These are phyloP conservation scores for Melampsora larici-populina DNA, from an alignment of 1,284 basidiomycete species.

Conservation along the genomic window DNA sequence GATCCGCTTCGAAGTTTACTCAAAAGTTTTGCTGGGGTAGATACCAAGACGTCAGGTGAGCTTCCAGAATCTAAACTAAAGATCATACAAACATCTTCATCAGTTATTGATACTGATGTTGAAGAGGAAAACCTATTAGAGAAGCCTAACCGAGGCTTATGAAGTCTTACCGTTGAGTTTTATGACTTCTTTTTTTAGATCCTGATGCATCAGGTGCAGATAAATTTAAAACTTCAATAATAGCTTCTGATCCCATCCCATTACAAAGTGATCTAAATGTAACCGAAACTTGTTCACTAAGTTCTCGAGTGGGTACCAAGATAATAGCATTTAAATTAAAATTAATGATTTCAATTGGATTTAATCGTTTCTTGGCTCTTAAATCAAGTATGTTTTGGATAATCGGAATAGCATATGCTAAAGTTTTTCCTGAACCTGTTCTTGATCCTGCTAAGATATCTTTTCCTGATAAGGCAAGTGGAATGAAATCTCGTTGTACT, in stretches of 20 bases:
- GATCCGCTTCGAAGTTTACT: conserved; percentile 74
- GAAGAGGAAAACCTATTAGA: neutral
- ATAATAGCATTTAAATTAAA: conserved; percentile 63
- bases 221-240: conserved; percentile 73
- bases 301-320: conserved; percentile 88
- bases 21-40: conserved; percentile 82
- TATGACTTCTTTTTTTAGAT: conserved; percentile 47
- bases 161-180: conserved; percentile 59
- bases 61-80: conserved; percentile 69
- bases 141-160: conserved; percentile 69
- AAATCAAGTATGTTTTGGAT: conserved; percentile 80
- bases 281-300: conserved; percentile 80
- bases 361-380: conserved; percentile 66
- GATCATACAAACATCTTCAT: conserved; percentile 57
- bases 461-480: conserved; percentile 78
- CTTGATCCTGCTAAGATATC: conserved; percentile 91
- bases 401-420: conserved; percentile 87
- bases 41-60: conserved; percentile 79
- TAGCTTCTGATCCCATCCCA: conserved; percentile 68
- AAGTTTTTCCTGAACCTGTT: conserved; percentile 96
- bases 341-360: conserved; percentile 45
- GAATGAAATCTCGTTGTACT: conserved; percentile 59
- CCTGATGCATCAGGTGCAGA: conserved; percentile 57
- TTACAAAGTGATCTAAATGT: conserved; percentile 66
- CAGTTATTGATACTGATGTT: neutral